Evolutionary conservation across 2,329 filamentous ascomycete species (phyloP).

Genomic region (Blastomyces silverae): DNA sequence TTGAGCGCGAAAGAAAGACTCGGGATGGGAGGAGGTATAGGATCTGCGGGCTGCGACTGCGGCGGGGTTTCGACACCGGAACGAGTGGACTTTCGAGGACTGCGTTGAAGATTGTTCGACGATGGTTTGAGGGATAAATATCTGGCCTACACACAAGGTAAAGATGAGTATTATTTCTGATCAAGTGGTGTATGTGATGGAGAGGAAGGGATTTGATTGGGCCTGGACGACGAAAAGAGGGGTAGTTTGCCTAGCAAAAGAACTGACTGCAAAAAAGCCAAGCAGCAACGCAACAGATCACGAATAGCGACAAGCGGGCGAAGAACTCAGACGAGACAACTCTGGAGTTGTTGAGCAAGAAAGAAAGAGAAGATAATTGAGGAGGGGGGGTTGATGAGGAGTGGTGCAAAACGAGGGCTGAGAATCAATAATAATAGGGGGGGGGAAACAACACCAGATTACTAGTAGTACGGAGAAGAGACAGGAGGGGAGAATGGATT

Average conservation of each 20-base stretch:
- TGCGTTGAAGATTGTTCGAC: not conserved
- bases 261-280: slow-evolving; percentile 1
- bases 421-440: no score
- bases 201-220: not conserved
- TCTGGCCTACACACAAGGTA: not conserved
- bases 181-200: not conserved
- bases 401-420: not conserved
- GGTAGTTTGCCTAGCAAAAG: not conserved
- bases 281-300: not conserved
- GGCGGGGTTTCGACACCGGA: not conserved
- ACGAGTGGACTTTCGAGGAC: slow-evolving; percentile 4
- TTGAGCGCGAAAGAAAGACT: not conserved
- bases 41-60: not conserved
- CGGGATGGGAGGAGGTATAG: not conserved
- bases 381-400: not conserved
- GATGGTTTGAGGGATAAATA: not conserved
- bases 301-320: not conserved
- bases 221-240: slow-evolving; percentile 5
- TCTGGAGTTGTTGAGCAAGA: not conserved
- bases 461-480: no score
- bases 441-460: not conserved
- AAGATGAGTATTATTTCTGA: not conserved
- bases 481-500: not conserved
- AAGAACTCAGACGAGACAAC: not conserved
- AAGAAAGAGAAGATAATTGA: not conserved